Conservation (phyloP, 2,329 filamentous ascomycete species). For the Metarhizium brunneum region DNA sequence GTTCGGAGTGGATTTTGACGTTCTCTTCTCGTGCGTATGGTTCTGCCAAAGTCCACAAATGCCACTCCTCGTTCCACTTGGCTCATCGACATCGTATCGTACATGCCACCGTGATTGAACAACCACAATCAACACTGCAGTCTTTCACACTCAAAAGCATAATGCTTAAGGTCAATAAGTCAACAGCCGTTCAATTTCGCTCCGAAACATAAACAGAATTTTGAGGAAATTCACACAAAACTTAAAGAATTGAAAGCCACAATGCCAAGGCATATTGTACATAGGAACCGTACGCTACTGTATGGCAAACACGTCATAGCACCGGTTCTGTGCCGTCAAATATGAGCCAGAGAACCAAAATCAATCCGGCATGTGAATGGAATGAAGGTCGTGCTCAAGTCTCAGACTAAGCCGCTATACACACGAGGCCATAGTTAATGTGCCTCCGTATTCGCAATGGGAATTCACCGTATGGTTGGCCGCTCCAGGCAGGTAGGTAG, state of each 20-base stretch:
- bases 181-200: neutral
- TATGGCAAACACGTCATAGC: too few species aligned
- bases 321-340: neutral
- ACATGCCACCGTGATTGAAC: neutral
- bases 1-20: neutral
- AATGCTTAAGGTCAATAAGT: neutral
- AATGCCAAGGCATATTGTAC: neutral
- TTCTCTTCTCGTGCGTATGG: neutral
- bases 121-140: neutral
- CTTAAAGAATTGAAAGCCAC: neutral
- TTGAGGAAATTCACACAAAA: neutral
- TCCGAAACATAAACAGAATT: neutral
- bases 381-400: neutral
- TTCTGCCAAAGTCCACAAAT: neutral
- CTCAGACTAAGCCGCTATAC: neutral
- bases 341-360: neutral
- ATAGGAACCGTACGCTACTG: neutral
- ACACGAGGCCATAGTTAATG: neutral
- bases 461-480: too few species aligned
- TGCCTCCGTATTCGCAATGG: neutral
- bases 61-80: neutral
- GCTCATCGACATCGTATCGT: neutral
- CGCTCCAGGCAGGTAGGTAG: too few species aligned
- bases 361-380: neutral
- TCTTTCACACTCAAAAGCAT: neutral